phyloP scores from a whole-genome alignment of 2,329 filamentous ascomycete species.

The Dothideomycetes sp. region DNA sequence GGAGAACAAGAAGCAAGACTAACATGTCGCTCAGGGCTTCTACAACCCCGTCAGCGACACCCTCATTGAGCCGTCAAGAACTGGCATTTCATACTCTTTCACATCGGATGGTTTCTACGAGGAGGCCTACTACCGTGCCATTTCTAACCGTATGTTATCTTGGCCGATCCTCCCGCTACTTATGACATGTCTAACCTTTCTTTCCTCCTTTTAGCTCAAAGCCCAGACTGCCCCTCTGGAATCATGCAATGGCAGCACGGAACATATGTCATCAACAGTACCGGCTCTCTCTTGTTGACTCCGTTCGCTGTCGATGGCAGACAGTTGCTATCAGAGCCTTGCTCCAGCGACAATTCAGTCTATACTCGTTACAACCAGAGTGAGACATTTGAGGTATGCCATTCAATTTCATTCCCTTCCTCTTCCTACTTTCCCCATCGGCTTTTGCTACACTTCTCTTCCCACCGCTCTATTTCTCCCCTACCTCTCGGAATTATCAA shows the following conservation, averaged over 20 bases:
- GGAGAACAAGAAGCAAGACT: background rate
- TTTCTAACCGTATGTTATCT: constrained; percentile 60
- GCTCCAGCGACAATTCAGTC: constrained; percentile 39
- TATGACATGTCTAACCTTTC: too few species aligned
- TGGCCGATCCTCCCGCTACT: constrained; percentile 11
- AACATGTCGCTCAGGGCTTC: constrained; percentile 42
- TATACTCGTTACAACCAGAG: constrained; percentile 59
- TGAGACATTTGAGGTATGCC: constrained; percentile 48
- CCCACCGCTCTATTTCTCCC: too few species aligned
- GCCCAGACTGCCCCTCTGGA: constrained; percentile 50
- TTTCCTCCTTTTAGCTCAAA: constrained; percentile 10
- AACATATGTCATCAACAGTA: constrained; percentile 42
- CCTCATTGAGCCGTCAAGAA: constrained; percentile 53
- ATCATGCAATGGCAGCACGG: constrained; percentile 69
- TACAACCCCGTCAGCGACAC: constrained; percentile 56
- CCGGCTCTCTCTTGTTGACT: constrained; percentile 48
- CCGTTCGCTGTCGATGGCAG: constrained; percentile 57
- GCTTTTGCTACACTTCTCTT: background rate
- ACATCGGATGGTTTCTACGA: constrained; percentile 57
- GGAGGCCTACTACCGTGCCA: constrained; percentile 57
- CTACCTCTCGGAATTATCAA: background rate
- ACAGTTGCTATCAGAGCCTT: constrained; percentile 56
- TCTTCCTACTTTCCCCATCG: background rate
- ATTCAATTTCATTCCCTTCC: background rate
- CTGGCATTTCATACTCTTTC: constrained; percentile 67